phyloP scores from a whole-genome alignment of 768 basidiomycete genomes.

The Tricholoma terreum region DNA sequence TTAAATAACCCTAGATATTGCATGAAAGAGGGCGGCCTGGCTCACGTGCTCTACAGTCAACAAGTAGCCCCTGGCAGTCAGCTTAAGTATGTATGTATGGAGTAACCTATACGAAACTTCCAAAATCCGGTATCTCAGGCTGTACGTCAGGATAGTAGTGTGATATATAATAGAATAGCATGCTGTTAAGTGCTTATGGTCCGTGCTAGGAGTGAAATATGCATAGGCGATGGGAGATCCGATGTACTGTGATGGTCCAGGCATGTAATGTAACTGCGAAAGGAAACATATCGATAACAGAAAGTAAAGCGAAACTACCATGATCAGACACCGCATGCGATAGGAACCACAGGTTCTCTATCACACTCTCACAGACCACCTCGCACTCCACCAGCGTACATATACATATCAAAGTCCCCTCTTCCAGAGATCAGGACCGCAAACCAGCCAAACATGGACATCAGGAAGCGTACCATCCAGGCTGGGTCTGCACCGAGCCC shows the following conservation, averaged over 20 bases:
- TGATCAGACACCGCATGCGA: neutral
- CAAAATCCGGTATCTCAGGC: too few relatives aligned
- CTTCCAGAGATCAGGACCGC: constrained; percentile 50
- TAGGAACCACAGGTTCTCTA: neutral
- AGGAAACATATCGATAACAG: neutral
- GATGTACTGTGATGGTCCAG: neutral
- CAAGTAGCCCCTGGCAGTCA: too few relatives aligned
- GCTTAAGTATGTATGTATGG: too few relatives aligned
- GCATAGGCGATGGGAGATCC: neutral
- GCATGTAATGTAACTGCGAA: neutral
- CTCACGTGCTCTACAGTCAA: too few relatives aligned
- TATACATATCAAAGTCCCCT: constrained; percentile 17
- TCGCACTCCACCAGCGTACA: neutral
- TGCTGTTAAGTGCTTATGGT: too few relatives aligned
- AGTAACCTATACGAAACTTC: too few relatives aligned
- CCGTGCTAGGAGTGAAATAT: neutral
- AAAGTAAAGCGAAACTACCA: neutral
- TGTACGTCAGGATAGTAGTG: too few relatives aligned
- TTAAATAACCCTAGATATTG: too few relatives aligned
- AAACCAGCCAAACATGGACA: constrained; percentile 80
- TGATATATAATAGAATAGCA: too few relatives aligned
- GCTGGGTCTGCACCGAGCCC: constrained; percentile 71
- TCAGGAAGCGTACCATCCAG: constrained; percentile 77
- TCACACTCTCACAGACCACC: neutral
- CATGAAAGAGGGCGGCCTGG: too few relatives aligned